These are phyloP conservation scores for Teratosphaeria gauchensis DNA, from an alignment of 2,329 filamentous ascomycete species.

Conservation along the genomic window DNA sequence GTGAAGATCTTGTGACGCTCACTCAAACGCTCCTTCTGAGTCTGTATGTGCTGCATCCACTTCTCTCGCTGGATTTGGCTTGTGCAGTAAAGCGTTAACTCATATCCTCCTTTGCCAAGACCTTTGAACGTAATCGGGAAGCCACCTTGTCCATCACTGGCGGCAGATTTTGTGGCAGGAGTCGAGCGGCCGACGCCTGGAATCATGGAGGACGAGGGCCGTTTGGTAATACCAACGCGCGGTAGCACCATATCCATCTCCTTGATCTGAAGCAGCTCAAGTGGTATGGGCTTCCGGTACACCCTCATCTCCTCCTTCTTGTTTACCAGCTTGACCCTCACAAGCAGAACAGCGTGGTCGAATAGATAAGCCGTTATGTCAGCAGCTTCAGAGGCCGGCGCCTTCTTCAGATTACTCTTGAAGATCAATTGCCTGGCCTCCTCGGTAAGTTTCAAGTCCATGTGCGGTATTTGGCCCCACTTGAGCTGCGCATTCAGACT, in stretches of 20 bases:
- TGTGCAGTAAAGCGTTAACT: conserved; percentile 77
- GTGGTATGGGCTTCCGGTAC: conserved; percentile 86
- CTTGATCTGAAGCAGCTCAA: conserved; percentile 84
- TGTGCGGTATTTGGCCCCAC: conserved; percentile 79
- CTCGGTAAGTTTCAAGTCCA: conserved; percentile 89
- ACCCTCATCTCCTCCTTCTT: conserved; percentile 93
- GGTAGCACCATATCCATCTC: conserved; percentile 97
- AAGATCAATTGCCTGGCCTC: conserved; percentile 87
- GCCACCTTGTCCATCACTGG: neutral
- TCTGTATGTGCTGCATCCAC: conserved; percentile 92
- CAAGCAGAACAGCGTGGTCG: conserved; percentile 87
- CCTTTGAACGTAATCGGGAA: conserved; percentile 95
- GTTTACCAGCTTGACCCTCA: conserved; percentile 81
- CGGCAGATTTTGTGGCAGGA: conserved; percentile 38
- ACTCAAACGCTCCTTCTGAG: conserved; percentile 76
- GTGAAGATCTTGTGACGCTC: conserved; percentile 64
- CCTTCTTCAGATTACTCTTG: conserved; percentile 90
- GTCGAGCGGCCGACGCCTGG: conserved; percentile 40
- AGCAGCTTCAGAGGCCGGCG: conserved; percentile 65
- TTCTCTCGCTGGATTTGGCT: conserved; percentile 83
- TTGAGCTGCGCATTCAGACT: conserved; percentile 85
- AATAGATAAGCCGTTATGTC: conserved; percentile 95
- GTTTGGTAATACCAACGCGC: conserved; percentile 66
- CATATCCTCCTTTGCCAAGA: conserved; percentile 90
- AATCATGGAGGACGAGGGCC: conserved; percentile 78